Base-by-base conservation (phyloP, 108 stramenopile genomes). In the Conticribra weissflogii region DNA sequence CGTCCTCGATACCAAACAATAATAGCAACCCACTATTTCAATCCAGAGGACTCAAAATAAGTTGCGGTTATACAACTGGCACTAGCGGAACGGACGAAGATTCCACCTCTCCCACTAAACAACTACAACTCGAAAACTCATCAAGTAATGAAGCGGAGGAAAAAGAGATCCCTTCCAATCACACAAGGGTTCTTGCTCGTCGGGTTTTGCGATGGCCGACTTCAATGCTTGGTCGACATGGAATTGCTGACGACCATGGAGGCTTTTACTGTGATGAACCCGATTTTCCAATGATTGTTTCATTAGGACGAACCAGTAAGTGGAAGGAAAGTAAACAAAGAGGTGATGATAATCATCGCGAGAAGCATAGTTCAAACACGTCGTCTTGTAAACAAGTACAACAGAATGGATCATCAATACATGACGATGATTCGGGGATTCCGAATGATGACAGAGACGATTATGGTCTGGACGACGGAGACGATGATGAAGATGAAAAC, bases 131-230 rank as follows among this genome's bases (percentile, higher is more conserved):
- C 4, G 30, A 33, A 44, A 56, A 22, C n/a, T 5, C 36, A 12
- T 41, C 19, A 2, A 59, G 2, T 22, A 15, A 59, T 59, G 53
- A 51, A 19, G 50, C 48, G 12, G 71, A 72, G 4, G 59, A 72
- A 4, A 64, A 54, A 2, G 65, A 67, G 23, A 50, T 31, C 3
- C 30, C 50, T 32, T 60, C 58, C 0, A 68, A 68, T 44, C 67
- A 63, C 46, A 62, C 78, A 33, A 33, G 78, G 28, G 32, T 79
- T 45, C 46, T 79, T 14, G 57, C 71, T 0, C 60, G 78, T 0
- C 71, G 78, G 44, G 57, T 79, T 33, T 59, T 79, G 59, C 71
- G 56, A 19, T 79, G 78, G 78, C 78, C 78, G 45, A 54, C 71
- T 3, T 68, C 71, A 1, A 54, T 79, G 56, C 17, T 61, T 69